phyloP scores from a whole-genome alignment of 148 eudicot species.

The Rhododendron henanense region DNA sequence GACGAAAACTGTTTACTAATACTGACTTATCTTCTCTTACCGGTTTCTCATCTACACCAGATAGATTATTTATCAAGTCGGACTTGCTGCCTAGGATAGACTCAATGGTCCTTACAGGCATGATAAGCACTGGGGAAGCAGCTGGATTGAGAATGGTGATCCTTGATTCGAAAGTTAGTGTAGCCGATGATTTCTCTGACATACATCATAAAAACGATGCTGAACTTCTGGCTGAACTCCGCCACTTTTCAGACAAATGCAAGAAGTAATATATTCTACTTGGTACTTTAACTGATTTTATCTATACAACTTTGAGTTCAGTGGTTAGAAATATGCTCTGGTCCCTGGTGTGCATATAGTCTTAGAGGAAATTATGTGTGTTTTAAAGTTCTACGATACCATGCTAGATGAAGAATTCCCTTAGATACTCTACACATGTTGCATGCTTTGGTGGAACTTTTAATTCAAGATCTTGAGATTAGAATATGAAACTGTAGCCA shows the following conservation, averaged over 20 bases:
- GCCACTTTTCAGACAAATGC: conserved; percentile 31
- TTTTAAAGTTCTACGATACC: background rate
- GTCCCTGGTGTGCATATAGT: background rate
- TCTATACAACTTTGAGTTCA: background rate
- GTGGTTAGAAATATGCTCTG: background rate
- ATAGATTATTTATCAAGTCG: conserved; percentile 32
- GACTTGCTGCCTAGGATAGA: conserved; percentile 63
- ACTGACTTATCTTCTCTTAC: conserved; percentile 1
- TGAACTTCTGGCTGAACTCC: conserved; percentile 49
- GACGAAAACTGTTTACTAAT: background rate
- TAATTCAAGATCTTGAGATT: background rate
- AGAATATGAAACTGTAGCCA: background rate
- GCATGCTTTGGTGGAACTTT: background rate
- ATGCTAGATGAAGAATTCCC: background rate
- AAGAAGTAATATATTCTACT: conserved; percentile 30
- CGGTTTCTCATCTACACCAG: conserved; percentile 23
- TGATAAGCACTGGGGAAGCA: conserved; percentile 48
- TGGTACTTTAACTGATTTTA: background rate
- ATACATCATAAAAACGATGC: conserved; percentile 40
- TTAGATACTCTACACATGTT: background rate
- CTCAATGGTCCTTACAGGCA: conserved; percentile 56
- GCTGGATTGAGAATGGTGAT: conserved; percentile 48
- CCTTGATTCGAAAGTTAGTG: conserved; percentile 30
- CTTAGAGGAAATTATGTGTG: background rate
- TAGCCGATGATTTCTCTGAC: conserved; percentile 34